Percentiles rank a stretch among this genome's conserved stretches.
Conservation (phyloP, 2,329 filamentous ascomycete species). For the Drechslerella dactyloides region DNA sequence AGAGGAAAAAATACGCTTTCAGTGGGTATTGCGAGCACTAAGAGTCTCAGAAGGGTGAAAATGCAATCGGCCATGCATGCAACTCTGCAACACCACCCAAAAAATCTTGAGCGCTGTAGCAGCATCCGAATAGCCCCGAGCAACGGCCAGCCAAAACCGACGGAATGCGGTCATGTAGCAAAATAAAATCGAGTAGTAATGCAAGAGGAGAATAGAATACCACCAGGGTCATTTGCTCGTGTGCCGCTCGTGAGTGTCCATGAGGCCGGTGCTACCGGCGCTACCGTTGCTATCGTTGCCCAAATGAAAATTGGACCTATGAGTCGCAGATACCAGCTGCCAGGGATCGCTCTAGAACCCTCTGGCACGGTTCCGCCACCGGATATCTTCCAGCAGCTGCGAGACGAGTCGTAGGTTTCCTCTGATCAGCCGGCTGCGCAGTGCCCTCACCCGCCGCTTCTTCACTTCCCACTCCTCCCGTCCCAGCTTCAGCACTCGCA, state of each 20-base stretch:
- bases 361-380: slow-evolving; percentile 41
- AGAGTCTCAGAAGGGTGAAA: neutral
- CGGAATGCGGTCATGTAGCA: neutral
- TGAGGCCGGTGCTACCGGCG: neutral
- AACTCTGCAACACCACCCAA: slow-evolving; percentile 2
- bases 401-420: slow-evolving; percentile 24
- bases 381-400: slow-evolving; percentile 34
- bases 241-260: neutral
- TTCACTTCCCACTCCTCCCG: slow-evolving; percentile 73
- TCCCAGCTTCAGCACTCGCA: slow-evolving; percentile 57
- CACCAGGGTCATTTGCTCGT: neutral
- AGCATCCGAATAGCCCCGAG: neutral
- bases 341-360: slow-evolving; percentile 40
- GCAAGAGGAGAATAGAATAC: neutral
- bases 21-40: neutral
- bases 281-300: neutral
- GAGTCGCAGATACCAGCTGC: slow-evolving; percentile 10
- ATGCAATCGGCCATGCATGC: neutral
- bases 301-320: slow-evolving; percentile 3
- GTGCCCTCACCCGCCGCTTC: slow-evolving; percentile 32
- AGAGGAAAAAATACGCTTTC: no score
- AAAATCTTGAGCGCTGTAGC: neutral
- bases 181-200: no score
- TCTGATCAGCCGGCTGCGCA: slow-evolving; percentile 34
- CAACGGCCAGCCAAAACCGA: neutral